Evolutionary conservation across 352 stramenopile species (phyloP).

Genomic region (Stramenopiles sp.): DNA sequence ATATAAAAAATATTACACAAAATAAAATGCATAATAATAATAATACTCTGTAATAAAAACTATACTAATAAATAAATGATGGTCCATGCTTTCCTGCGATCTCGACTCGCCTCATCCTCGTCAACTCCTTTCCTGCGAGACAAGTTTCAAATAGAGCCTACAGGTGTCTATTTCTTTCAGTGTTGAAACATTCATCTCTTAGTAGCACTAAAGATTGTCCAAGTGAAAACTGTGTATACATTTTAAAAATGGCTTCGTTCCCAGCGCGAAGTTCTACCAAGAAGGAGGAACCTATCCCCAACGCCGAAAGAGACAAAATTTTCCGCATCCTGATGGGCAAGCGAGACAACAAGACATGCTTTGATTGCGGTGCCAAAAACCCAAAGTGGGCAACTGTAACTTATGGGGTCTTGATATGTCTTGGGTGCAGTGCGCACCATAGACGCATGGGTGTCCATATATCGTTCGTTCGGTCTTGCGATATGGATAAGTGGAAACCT

Average conservation of each 20-base stretch:
- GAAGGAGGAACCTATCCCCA: neutral
- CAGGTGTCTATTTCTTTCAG: too few species aligned
- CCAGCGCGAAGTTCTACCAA: neutral
- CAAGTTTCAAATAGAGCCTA: too few species aligned
- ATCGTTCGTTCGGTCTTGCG: slow-evolving; percentile 77
- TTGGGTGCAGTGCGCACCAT: slow-evolving; percentile 81
- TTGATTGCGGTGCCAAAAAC: slow-evolving; percentile 84
- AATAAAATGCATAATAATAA: too few species aligned
- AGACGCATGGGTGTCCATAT: slow-evolving; percentile 72
- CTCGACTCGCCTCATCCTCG: too few species aligned
- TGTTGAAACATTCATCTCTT: too few species aligned
- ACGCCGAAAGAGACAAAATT: neutral
- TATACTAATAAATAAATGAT: too few species aligned
- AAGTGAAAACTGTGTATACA: too few species aligned
- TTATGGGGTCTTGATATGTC: slow-evolving; percentile 85
- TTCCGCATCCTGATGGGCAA: slow-evolving; percentile 3
- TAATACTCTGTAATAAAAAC: too few species aligned
- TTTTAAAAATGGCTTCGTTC: neutral
- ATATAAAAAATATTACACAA: too few species aligned
- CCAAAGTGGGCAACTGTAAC: slow-evolving; percentile 80
- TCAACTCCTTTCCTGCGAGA: too few species aligned
- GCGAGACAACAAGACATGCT: slow-evolving; percentile 65
- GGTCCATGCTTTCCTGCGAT: too few species aligned
- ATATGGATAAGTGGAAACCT: slow-evolving; percentile 87
- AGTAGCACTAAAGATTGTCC: too few species aligned